A percentile compares a stretch with the other conserved stretches of the same genome.
Evolutionary conservation across 2,329 filamentous ascomycete species (phyloP).

Genomic region (Colletotrichum graminicola): DNA sequence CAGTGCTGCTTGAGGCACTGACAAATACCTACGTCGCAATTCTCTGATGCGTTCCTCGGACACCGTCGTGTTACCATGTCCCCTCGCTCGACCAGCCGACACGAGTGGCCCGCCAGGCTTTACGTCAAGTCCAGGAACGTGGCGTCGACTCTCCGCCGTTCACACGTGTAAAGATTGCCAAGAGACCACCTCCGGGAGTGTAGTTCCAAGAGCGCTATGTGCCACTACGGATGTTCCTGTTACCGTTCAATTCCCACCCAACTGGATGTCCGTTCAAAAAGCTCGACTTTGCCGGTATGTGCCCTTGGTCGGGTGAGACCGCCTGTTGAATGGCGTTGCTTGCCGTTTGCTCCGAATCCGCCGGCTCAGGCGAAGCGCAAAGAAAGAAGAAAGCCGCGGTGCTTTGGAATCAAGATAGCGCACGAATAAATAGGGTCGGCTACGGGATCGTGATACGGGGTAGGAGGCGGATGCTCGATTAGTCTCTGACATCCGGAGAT

Average conservation of each 20-base stretch:
- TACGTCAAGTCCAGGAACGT: constrained; percentile 39
- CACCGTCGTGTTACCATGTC: background rate
- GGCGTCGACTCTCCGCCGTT: constrained; percentile 26
- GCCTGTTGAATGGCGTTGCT: background rate
- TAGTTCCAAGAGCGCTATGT: background rate
- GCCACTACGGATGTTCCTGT: constrained; percentile 15
- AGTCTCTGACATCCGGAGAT: background rate
- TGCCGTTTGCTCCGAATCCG: constrained; percentile 11
- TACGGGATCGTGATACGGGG: constrained; percentile 17
- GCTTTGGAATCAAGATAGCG: constrained; percentile 26
- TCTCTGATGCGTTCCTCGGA: background rate
- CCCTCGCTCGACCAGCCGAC: constrained; percentile 5
- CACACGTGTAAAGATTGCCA: background rate
- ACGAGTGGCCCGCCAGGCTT: constrained; percentile 10
- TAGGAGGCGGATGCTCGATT: constrained; percentile 8
- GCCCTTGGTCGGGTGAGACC: background rate
- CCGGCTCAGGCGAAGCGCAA: constrained; percentile 2
- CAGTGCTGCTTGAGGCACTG: background rate
- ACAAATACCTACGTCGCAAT: background rate
- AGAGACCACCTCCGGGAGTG: constrained; percentile 2
- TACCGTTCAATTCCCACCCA: background rate
- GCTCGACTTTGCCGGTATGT: constrained; percentile 5
- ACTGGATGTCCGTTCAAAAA: background rate
- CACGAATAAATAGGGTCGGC: background rate
- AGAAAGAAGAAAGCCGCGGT: constrained; percentile 1